Evolutionary conservation across 768 basidiomycete species (phyloP), one percentile per base, ranked within the genome.

Genomic region (Hortiboletus flavorubellus): DNA sequence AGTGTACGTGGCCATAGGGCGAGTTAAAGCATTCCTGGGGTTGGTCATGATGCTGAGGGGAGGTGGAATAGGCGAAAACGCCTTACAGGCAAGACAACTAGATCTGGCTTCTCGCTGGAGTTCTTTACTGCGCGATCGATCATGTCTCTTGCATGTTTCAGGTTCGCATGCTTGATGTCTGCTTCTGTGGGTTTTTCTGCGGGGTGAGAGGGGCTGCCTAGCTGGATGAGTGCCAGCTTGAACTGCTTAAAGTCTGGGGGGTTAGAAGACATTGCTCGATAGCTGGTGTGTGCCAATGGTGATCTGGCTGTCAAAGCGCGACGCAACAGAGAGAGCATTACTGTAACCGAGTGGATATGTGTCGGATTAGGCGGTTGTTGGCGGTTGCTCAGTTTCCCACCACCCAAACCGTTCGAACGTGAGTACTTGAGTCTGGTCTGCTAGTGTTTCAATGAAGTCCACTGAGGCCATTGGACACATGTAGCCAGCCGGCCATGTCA

Each of bases 1-100:
- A 97, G 66, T 90, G 81, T 3, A 75, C 73, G 60, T 86, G 82
- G 0, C 91, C 89, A 61, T 93, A 93, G 0, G 90, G 90, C 4
- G 89, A 91, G 66, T 93, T 91, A 72, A 93, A 94, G 71, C 85
- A 92, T 81, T 91, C 92, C 91, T 91, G 55, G 31, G 14, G 29
- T 33, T 5, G 23, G 15, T 35, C 48, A 48, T 37, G 48, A 37
- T 38, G 53, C 46, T 33, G 54, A 33, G 51, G 31, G 34, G 51
- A 44, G 31, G 44, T 18, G 37, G 30, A 30, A 35, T 9, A 51
- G 40, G 18, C 35, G 38, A 7, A 49, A 47, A 18, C 31, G 47
- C 60, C 86, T 56, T 63, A 92, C 92, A 2, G 93, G 93, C 23
- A 97, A 76, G 5, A 96, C 92, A 54, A 97, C 82, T 12, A 95